Evolutionary conservation across 164 flowering plant genomes (phyloP), one percentile per base, ranked within the genome.

Genomic region (Annona squamosa): DNA sequence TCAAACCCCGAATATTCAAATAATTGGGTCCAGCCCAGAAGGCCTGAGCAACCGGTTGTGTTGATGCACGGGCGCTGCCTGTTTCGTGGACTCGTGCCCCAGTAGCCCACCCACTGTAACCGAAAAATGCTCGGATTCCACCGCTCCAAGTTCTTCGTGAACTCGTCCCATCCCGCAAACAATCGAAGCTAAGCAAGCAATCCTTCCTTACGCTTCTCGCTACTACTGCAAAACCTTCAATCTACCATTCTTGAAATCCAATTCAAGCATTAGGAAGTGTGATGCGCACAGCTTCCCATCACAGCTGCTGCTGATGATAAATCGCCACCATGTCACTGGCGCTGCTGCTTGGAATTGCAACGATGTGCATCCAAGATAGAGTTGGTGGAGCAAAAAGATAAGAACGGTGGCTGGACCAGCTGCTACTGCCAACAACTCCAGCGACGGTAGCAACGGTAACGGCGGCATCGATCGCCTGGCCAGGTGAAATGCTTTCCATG

Each of bases 401-500:
- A 9, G 13, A 52, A 52, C 59, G 2, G 59, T 17, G 26, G 73
- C n/a, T 9, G 18, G 37, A 26, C 37, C 37, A 26, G 37, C 52
- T 17, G 48, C 59, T 6, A 7, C 56, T 46, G 26, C 64, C 7
- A 19, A 42, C 66, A 45, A 41, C 37, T 4, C 46, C 19, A 64
- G 42, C 42, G 61, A 64, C 43, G 6, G 62, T 2, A 71, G 16
- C n/a, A 3, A 16, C 3, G 10, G 74, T 65, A 16, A 13, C 66
- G 17, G 66, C 45, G 66, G 12, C 17, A 7, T 13, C 7, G 46
- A 42, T 17, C 9, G 9, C 59, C 46, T 61, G 44, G 13, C 41
- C 70, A 26, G 37, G 43, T 47, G 93, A 93, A 69, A 83, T 75
- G 3, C 45, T 89, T 4, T 91, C 94, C 3, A 86, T 88, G 2